Percentiles rank a stretch among this genome's conserved stretches.
phyloP scores from a whole-genome alignment of 31 red algal genomes.

The Porphyra umbilicalis region DNA sequence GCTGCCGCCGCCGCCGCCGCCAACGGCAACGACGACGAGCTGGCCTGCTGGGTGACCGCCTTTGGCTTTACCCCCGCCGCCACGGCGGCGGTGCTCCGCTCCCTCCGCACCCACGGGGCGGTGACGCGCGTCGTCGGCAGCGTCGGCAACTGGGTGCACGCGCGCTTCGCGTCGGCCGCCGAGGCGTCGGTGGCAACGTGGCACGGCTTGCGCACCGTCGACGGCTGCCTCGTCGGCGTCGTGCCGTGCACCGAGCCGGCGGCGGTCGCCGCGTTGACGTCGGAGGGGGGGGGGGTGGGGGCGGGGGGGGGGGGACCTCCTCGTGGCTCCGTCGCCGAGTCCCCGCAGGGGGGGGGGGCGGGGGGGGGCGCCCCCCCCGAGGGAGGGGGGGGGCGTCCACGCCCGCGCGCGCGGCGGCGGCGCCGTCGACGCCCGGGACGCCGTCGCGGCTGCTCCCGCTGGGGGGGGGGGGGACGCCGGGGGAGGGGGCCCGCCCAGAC shows the following conservation, averaged over 20 bases:
- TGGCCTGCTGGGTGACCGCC: constrained; percentile 25
- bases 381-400: neutral
- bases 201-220: constrained; percentile 4
- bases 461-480: neutral
- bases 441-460: neutral
- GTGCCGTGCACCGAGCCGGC: constrained; percentile 29
- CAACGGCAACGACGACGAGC: neutral
- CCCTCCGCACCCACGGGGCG: constrained; percentile 13
- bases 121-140: constrained; percentile 4
- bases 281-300: neutral
- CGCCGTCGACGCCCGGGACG: neutral
- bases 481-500: neutral
- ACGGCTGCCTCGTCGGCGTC: constrained; percentile 9
- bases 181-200: constrained; percentile 20
- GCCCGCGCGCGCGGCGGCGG: neutral
- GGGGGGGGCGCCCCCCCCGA: neutral
- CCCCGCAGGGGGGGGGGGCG: neutral
- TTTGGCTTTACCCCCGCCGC: constrained; percentile 34
- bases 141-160: constrained; percentile 46
- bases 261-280: neutral
- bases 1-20: neutral
- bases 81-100: constrained; percentile 19
- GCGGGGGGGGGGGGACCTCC: neutral
- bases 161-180: constrained; percentile 12
- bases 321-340: neutral